Evolutionary conservation across 2,329 filamentous ascomycete genomes (phyloP).

Genomic region (Sodiomyces alkalinus): DNA sequence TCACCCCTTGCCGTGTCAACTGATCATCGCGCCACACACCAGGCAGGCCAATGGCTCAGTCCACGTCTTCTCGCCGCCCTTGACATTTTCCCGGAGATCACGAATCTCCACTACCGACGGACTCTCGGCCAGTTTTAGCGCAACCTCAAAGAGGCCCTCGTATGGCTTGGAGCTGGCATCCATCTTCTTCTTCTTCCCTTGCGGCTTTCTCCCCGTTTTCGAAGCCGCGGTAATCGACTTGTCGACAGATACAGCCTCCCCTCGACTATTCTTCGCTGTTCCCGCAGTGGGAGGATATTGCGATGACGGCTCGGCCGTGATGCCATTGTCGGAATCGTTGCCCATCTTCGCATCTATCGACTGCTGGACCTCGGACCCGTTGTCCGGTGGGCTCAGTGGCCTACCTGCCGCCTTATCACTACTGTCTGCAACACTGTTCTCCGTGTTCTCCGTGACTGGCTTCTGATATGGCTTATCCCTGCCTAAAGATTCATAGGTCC

Average conservation of each 20-base stretch:
- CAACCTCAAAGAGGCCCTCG: slow-evolving; percentile 34
- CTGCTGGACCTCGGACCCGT: slow-evolving; percentile 31
- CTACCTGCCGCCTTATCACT: slow-evolving; percentile 12
- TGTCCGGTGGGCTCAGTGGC: slow-evolving; percentile 36
- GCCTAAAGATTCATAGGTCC: slow-evolving; percentile 34
- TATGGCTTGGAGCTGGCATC: slow-evolving; percentile 32
- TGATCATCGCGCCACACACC: slow-evolving; percentile 29
- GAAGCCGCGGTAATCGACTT: slow-evolving; percentile 4
- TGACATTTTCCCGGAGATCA: slow-evolving; percentile 31
- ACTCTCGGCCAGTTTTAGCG: slow-evolving; percentile 21
- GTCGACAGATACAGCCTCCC: slow-evolving; percentile 7
- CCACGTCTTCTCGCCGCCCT: slow-evolving; percentile 36
- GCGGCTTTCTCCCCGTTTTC: slow-evolving; percentile 14
- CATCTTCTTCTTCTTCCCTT: slow-evolving; percentile 20
- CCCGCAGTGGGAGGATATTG: too few relatives aligned
- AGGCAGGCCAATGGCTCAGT: slow-evolving; percentile 35
- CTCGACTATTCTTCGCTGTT: too few relatives aligned
- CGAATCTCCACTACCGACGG: slow-evolving; percentile 35
- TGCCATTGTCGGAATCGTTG: slow-evolving; percentile 18
- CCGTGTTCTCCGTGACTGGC: slow-evolving; percentile 11
- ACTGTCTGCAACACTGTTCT: slow-evolving; percentile 4
- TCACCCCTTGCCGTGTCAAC: neutral
- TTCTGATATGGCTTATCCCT: slow-evolving; percentile 30
- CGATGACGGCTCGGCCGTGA: slow-evolving; percentile 8
- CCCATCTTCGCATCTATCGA: slow-evolving; percentile 38